These are phyloP conservation scores for Murraya koenigii DNA, from an alignment of 345 rosid genomes.

Conservation along the genomic window DNA sequence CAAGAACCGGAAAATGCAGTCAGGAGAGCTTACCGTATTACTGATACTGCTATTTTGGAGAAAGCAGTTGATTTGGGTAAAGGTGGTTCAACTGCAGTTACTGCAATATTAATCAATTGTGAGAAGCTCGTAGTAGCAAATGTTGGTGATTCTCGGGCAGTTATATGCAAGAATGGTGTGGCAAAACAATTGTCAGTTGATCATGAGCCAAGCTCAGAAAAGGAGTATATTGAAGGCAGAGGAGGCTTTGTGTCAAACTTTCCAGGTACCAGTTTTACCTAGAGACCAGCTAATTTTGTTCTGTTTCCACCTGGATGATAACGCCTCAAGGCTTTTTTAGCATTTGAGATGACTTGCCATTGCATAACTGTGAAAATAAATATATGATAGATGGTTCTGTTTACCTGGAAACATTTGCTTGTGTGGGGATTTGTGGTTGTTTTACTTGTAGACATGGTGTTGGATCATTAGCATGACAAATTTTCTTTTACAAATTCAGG, in stretches of 20 bases:
- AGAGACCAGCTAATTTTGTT: not conserved
- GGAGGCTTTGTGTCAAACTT: slow-evolving; percentile 90
- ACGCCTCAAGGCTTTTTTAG: not conserved
- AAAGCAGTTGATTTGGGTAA: slow-evolving; percentile 66
- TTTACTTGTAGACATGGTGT: not conserved
- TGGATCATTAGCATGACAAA: not conserved
- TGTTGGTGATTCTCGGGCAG: slow-evolving; percentile 94
- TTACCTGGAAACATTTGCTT: not conserved
- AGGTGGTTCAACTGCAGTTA: slow-evolving; percentile 97
- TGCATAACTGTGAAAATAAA: not conserved
- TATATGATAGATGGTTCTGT: not conserved
- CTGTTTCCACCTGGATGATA: not conserved
- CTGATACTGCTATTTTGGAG: slow-evolving; percentile 63
- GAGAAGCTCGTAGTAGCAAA: slow-evolving; percentile 80
- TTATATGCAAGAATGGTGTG: slow-evolving; percentile 60
- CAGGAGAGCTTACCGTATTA: slow-evolving; percentile 63
- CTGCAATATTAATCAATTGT: slow-evolving; percentile 76
- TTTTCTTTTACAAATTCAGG: slow-evolving; percentile 39
- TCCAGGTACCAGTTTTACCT: slow-evolving; percentile 51
- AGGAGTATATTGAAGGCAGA: slow-evolving; percentile 60
- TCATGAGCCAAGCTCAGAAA: slow-evolving; percentile 82
- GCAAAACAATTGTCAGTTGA: slow-evolving; percentile 82
- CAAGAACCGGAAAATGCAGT: slow-evolving; percentile 66
- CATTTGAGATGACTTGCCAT: not conserved
- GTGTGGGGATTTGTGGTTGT: not conserved